These are phyloP conservation scores for Echinosophora koreensis DNA, from an alignment of 306 rosid genomes.

Conservation along the genomic window DNA sequence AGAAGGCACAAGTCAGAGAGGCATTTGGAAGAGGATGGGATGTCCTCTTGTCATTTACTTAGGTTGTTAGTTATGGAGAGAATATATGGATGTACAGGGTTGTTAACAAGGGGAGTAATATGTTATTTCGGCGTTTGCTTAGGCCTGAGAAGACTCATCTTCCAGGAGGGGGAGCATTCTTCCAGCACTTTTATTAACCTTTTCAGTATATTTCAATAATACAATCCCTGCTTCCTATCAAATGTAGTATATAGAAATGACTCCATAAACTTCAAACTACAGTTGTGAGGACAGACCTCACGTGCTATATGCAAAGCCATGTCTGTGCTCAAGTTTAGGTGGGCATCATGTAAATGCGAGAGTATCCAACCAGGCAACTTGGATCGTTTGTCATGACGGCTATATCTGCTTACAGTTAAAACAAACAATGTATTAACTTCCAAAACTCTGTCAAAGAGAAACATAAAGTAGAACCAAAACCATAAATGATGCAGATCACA, in stretches of 20 bases:
- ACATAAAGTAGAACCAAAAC: slow-evolving; percentile 6
- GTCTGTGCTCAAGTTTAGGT: slow-evolving; percentile 95
- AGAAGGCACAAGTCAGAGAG: no score
- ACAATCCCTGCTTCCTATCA: no score
- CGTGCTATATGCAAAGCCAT: slow-evolving; percentile 97
- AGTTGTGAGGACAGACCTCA: slow-evolving; percentile 64
- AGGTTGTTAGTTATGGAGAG: no score
- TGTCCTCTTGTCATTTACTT: no score
- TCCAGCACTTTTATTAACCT: no score
- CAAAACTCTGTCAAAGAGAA: slow-evolving; percentile 13
- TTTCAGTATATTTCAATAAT: no score
- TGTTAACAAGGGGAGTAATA: no score
- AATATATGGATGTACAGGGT: no score
- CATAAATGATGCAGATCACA: slow-evolving; percentile 21
- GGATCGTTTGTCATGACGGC: slow-evolving; percentile 96
- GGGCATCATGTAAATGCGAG: slow-evolving; percentile 91
- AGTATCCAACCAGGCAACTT: slow-evolving; percentile 96
- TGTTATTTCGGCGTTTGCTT: no score
- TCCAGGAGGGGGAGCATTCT: no score
- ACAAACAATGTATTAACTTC: slow-evolving; percentile 2
- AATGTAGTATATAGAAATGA: neutral
- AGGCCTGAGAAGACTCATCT: no score
- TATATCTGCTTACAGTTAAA: slow-evolving; percentile 68
- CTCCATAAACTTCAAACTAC: slow-evolving; percentile 12
- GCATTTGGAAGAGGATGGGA: no score